These are phyloP conservation scores for Drosera spatulata DNA, from an alignment of 179 eudicot species.

Conservation along the genomic window DNA sequence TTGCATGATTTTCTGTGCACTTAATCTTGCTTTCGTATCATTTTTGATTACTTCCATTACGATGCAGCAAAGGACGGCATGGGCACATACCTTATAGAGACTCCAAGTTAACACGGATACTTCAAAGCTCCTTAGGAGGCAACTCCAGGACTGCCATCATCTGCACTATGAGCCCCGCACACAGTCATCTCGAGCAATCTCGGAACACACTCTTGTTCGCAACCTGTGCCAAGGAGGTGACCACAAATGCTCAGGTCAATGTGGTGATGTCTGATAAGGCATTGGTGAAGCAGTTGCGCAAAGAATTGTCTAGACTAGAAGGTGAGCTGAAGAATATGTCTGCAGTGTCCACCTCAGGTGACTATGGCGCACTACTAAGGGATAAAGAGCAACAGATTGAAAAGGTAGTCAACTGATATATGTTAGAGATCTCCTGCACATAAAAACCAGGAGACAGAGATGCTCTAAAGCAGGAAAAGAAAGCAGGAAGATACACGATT, in stretches of 20 bases:
- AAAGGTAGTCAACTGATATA: constrained; percentile 28
- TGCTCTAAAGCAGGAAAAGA: not conserved
- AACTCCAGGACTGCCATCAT: constrained; percentile 60
- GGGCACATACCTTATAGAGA: constrained; percentile 72
- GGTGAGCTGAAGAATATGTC: constrained; percentile 35
- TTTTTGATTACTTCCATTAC: not conserved
- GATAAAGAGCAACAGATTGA: constrained; percentile 64
- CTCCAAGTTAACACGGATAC: constrained; percentile 77
- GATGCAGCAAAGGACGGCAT: constrained; percentile 54
- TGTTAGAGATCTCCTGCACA: not conserved
- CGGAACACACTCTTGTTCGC: constrained; percentile 76
- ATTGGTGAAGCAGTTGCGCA: constrained; percentile 55
- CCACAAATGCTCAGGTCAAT: constrained; percentile 57
- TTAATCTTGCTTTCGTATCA: not conserved
- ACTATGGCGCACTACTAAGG: constrained; percentile 27
- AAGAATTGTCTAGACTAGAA: constrained; percentile 55
- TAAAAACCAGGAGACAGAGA: not conserved
- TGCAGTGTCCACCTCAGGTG: constrained; percentile 15
- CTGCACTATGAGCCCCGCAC: constrained; percentile 39
- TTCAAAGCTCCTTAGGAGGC: constrained; percentile 74
- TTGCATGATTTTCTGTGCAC: no score
- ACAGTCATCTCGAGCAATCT: constrained; percentile 62
- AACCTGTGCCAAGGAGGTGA: constrained; percentile 64
- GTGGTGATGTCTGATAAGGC: constrained; percentile 75
- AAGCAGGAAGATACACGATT: not conserved